Evolutionary conservation across 1,284 basidiomycete species (phyloP).

Genomic region (Pisolithus thermaeus): DNA sequence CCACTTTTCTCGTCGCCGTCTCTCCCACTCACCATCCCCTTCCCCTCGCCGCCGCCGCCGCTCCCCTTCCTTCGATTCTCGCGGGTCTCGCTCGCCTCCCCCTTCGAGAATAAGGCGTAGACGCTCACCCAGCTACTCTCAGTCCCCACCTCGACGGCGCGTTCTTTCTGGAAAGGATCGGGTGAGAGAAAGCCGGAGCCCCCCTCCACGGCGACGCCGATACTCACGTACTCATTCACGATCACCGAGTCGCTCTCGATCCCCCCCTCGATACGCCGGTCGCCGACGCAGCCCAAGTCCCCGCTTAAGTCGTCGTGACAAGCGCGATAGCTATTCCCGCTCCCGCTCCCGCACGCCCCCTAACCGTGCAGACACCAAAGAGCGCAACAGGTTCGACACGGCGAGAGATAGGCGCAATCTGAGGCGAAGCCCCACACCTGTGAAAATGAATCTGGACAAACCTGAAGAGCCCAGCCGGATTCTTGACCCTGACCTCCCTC

Average conservation of each 20-base stretch:
- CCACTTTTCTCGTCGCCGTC: constrained; percentile 12
- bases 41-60: constrained; percentile 29
- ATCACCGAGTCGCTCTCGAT: constrained; percentile 37
- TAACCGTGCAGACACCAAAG: constrained; percentile 26
- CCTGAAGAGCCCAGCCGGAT: constrained; percentile 15
- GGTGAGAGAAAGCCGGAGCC: constrained; percentile 48
- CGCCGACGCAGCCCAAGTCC: constrained; percentile 33
- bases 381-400: constrained; percentile 15
- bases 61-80: constrained; percentile 26
- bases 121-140: constrained; percentile 32
- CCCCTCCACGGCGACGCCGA: constrained; percentile 50
- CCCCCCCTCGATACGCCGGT: constrained; percentile 13
- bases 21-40: constrained; percentile 17
- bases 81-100: constrained; percentile 23
- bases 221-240: constrained; percentile 35
- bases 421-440: constrained; percentile 21
- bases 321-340: constrained; percentile 22
- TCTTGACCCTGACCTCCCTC: constrained; percentile 28
- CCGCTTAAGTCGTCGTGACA: constrained; percentile 27
- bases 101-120: constrained; percentile 39
- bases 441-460: constrained; percentile 43
- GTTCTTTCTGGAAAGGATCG: constrained; percentile 32
- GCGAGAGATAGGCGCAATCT: constrained; percentile 20
- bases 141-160: constrained; percentile 41
- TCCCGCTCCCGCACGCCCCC: constrained; percentile 20